Percentiles rank a stretch among this genome's conserved stretches.
phyloP scores from a whole-genome alignment of 768 basidiomycete species.

The Sarcodon sp. region DNA sequence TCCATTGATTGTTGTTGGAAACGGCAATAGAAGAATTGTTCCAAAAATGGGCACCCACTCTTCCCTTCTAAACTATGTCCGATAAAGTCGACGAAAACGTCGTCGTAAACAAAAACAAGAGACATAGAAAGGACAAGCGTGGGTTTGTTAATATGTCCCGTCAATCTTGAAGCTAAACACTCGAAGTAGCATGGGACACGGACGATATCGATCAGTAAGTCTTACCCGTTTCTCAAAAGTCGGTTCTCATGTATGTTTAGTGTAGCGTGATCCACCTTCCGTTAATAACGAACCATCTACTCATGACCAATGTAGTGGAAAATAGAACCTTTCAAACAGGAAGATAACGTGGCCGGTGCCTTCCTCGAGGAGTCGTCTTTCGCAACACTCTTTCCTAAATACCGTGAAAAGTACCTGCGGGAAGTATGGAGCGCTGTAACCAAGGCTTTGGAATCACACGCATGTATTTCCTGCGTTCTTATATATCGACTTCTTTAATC shows the following conservation, averaged over 20 bases:
- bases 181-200: conserved; percentile 82
- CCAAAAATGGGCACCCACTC: no score
- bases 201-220: conserved; percentile 98
- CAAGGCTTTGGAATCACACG: conserved; percentile 68
- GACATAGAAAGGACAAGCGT: conserved; percentile 94
- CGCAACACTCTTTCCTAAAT: conserved; percentile 96
- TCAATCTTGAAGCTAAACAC: conserved; percentile 8
- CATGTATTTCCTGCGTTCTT: conserved; percentile 17
- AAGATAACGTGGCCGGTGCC: conserved; percentile 69
- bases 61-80: conserved; percentile 1
- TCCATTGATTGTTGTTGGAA: no score
- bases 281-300: not conserved
- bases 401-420: conserved; percentile 91
- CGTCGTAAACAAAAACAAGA: conserved; percentile 71
- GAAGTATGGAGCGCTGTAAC: conserved; percentile 94
- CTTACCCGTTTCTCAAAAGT: not conserved
- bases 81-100: conserved; percentile 19
- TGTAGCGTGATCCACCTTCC: conserved; percentile 10
- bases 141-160: conserved; percentile 18
- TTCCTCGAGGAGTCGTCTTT: conserved; percentile 97
- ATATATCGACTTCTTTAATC: not conserved
- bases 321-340: conserved; percentile 61
- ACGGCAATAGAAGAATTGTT: no score
- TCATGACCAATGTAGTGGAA: conserved; percentile 46
- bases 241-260: conserved; percentile 8